Percentiles rank a stretch among this genome's conserved stretches.
These are phyloP conservation scores for Spencermartinsiella europaea DNA, from an alignment of 805 yeast species.

Conservation along the genomic window DNA sequence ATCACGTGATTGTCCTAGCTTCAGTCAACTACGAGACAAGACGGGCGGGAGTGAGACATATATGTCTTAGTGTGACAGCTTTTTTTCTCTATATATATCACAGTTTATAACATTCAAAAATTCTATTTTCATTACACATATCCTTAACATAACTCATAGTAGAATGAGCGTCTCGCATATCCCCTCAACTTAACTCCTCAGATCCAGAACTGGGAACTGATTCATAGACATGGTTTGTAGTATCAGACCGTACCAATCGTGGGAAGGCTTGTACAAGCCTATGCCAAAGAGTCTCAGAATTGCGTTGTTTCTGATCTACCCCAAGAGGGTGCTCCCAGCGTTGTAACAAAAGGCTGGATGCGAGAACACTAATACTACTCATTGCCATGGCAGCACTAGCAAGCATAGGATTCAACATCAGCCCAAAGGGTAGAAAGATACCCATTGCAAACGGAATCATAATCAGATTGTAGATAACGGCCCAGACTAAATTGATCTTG, in stretches of 20 bases:
- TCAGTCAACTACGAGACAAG: no score
- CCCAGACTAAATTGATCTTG: constrained; percentile 79
- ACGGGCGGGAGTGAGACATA: no score
- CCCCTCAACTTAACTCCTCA: no score
- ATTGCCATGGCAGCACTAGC: constrained; percentile 95
- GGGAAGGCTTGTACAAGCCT: neutral
- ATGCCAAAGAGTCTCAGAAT: neutral
- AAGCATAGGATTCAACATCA: constrained; percentile 72
- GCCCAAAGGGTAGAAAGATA: constrained; percentile 66
- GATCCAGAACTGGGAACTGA: neutral
- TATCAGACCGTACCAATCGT: neutral
- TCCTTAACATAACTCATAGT: no score
- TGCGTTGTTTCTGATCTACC: neutral
- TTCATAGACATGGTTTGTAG: neutral
- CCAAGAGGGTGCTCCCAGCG: constrained; percentile 38
- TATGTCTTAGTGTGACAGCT: no score
- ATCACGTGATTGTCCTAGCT: no score
- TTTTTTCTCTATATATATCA: no score
- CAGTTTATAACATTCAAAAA: no score
- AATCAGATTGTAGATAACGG: constrained; percentile 71
- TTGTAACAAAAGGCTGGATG: constrained; percentile 70
- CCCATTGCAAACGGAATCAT: constrained; percentile 99
- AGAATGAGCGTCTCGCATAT: no score
- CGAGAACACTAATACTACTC: constrained; percentile 83
- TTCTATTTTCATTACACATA: no score